Base-by-base conservation (phyloP, 2,329 filamentous ascomycete species). In the Dactylellina cionopaga region DNA sequence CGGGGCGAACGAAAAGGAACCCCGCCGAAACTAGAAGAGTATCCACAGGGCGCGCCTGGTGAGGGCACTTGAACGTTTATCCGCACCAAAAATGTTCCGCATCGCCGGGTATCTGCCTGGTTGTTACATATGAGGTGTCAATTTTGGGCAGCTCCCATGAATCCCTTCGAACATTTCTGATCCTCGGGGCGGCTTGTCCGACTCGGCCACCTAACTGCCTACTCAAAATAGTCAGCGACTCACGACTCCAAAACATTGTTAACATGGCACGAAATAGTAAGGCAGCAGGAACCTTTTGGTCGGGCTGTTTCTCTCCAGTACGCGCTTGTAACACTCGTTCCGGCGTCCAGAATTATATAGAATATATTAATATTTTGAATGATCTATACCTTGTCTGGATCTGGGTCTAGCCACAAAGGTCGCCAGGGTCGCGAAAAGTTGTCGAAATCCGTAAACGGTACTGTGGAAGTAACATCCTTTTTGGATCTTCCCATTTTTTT, bases 201-300 rank as follows among this genome's bases (percentile, higher is more conserved):
- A 71, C 66, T 70, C 66, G 66, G 56, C 60, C 64, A 71, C 66
- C n/a, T n/a, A n/a, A n/a, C n/a, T n/a, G n/a, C n/a, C 66, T 71
- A 35, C 66, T 71, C 13, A 43, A 71, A 71, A 58, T 58, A 58
- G 66, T 22, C 41, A 51, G 66, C 66, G 58, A 64, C 66, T 70
- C 62, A 47, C 56, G 52, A 49, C 25, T 37, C 37, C n/a, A n/a
- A n/a, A n/a, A n/a, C n/a, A n/a, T n/a, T n/a, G n/a, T 54, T 15
- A 46, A 54, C 33, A 56, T 58, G 37, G 43, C 43, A 64, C 56
- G 27, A 47, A 47, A 56, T 15, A 58, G 37, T 49, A 63, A 71
- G 56, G 66, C 66, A 71, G 31, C 66, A 71, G 41, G 39, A 70
- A 62, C n/a, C n/a, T 39, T 55, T 47, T 52, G 41, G 24, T 51